Evolutionary conservation across 1,139 yeast genomes (phyloP).

Genomic region (Arxiozyma slooffiae): DNA sequence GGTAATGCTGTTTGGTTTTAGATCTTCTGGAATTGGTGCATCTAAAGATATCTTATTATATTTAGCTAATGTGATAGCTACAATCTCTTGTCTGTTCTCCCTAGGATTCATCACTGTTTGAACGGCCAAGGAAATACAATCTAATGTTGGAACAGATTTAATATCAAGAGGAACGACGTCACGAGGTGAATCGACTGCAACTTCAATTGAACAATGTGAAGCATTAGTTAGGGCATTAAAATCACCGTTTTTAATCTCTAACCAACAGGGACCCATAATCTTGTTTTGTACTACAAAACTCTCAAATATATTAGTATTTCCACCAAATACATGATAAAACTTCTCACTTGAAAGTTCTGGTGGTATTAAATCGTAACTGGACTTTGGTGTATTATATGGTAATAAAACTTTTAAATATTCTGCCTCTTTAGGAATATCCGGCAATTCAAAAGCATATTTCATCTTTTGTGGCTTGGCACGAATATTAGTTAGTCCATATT

Average conservation of each 20-base stretch:
- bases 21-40: constrained; percentile 48
- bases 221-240: constrained; percentile 52
- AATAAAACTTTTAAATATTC: constrained; percentile 72
- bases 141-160: constrained; percentile 51
- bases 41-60: constrained; percentile 62
- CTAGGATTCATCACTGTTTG: constrained; percentile 69
- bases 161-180: constrained; percentile 42
- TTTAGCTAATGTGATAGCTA: constrained; percentile 69
- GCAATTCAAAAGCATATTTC: constrained; percentile 84
- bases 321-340: constrained; percentile 72
- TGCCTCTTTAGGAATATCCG: constrained; percentile 68
- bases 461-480: constrained; percentile 62
- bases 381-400: constrained; percentile 57
- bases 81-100: constrained; percentile 76
- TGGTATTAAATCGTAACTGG: constrained; percentile 44
- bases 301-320: constrained; percentile 67
- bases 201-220: constrained; percentile 76
- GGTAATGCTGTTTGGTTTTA: constrained; percentile 46
- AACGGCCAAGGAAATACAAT: constrained; percentile 63
- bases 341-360: constrained; percentile 64
- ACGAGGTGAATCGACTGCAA: constrained; percentile 45
- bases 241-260: constrained; percentile 57
- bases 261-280: constrained; percentile 98
- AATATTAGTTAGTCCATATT: constrained; percentile 51
- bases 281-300: constrained; percentile 73